Conservation (phyloP, 257 asterid genomes). For the Forsythia viridissima region DNA sequence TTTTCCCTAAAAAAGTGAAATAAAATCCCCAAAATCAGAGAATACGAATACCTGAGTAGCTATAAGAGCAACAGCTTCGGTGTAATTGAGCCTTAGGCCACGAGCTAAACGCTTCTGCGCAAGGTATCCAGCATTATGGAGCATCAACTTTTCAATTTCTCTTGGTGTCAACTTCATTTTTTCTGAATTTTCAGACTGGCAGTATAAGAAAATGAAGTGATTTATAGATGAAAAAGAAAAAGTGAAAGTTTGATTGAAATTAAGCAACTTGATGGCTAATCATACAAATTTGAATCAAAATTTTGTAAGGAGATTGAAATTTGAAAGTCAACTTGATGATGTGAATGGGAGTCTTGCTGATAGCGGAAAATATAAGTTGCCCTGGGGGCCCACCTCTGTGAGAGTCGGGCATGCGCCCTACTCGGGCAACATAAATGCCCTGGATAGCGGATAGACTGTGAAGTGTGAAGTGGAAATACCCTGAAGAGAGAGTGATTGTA, state of each 20-base stretch:
- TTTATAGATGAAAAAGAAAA: not conserved
- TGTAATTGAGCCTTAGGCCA: slow-evolving; percentile 74
- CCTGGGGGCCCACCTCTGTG: too few species aligned
- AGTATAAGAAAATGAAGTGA: not conserved
- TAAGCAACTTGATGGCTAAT: not conserved
- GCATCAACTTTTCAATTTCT: slow-evolving; percentile 90
- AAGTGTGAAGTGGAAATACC: not conserved
- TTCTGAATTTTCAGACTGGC: not conserved
- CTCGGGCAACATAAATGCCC: too few species aligned
- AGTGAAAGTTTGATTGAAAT: not conserved
- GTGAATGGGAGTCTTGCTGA: not conserved
- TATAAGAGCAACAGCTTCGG: slow-evolving; percentile 85
- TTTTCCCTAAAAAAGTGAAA: not conserved
- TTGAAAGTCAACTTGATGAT: not conserved
- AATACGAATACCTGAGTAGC: slow-evolving; percentile 58
- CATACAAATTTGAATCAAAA: not conserved
- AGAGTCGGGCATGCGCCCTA: too few species aligned
- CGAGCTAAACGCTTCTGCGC: slow-evolving; percentile 98
- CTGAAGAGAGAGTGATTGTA: not conserved
- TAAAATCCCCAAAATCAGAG: not conserved
- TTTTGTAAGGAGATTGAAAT: not conserved
- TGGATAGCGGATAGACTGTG: too few species aligned
- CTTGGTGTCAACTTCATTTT: slow-evolving; percentile 85
- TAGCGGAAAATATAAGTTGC: not conserved
- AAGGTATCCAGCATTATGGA: slow-evolving; percentile 79